These are phyloP conservation scores for Acacia concinna DNA, from an alignment of 331 rosid species.

Conservation along the genomic window DNA sequence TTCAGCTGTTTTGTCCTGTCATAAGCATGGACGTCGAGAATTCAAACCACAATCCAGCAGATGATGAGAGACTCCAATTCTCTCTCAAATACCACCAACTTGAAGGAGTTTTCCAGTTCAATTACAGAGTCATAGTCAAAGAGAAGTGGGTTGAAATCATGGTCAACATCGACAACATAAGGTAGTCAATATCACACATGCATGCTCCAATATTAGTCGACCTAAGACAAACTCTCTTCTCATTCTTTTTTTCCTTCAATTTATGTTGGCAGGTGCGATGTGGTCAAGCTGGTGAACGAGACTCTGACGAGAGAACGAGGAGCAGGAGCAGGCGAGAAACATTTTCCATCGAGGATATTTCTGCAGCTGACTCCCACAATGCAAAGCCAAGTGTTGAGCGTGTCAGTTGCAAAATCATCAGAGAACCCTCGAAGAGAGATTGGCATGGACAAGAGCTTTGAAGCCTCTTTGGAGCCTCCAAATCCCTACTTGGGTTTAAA, in stretches of 20 bases:
- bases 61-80: conserved; percentile 60
- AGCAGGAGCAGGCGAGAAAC: conserved; percentile 64
- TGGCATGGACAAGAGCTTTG: conserved; percentile 58
- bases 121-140: conserved; percentile 51
- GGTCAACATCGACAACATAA: conserved; percentile 75
- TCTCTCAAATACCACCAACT: conserved; percentile 81
- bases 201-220: not conserved
- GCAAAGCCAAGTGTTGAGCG: conserved; percentile 61
- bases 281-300: conserved; percentile 65
- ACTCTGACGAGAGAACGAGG: conserved; percentile 61
- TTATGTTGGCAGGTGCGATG: conserved; percentile 59
- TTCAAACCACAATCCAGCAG: conserved; percentile 41
- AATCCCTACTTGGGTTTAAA: conserved; percentile 56
- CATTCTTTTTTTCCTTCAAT: not conserved
- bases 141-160: conserved; percentile 67
- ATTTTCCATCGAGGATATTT: conserved; percentile 79
- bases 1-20: conserved; percentile 82
- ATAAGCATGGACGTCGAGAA: conserved; percentile 62
- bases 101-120: conserved; percentile 82
- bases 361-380: conserved; percentile 71
- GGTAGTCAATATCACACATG: conserved; percentile 37
- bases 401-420: conserved; percentile 85
- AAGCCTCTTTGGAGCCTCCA: conserved; percentile 60
- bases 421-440: conserved; percentile 74
- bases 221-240: not conserved